Conservation (phyloP, 228 moss, liverwort and hornwort genomes). For the Sphagnum fallax region DNA sequence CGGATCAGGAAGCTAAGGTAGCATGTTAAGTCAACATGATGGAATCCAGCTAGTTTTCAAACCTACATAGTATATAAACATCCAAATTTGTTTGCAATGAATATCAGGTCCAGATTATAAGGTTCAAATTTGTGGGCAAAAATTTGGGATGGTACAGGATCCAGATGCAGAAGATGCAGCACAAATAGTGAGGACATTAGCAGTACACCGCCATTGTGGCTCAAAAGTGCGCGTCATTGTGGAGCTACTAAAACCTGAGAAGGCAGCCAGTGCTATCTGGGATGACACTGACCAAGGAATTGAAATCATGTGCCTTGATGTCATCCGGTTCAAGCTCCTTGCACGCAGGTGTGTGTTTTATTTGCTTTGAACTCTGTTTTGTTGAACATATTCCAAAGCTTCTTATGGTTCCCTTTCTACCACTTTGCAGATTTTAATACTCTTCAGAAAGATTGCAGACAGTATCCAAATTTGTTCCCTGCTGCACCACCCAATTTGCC, state of each 20-base stretch:
- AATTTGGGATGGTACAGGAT: constrained; percentile 35
- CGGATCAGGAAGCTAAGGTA: constrained; percentile 79
- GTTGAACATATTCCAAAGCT: background rate
- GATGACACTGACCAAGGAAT: constrained; percentile 81
- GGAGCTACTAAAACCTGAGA: constrained; percentile 91
- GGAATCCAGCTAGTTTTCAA: too few species aligned
- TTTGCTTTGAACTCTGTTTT: background rate
- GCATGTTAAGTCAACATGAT: background rate
- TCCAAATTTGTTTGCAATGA: background rate
- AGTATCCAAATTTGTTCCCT: too few species aligned
- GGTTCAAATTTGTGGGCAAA: background rate
- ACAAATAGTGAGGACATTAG: constrained; percentile 82
- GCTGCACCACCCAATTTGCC: too few species aligned
- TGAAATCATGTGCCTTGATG: constrained; percentile 93
- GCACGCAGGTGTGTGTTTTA: constrained; percentile 61
- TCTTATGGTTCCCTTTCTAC: background rate
- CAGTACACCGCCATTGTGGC: constrained; percentile 82
- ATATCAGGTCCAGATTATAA: background rate
- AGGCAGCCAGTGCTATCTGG: constrained; percentile 84
- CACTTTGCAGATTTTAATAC: too few species aligned
- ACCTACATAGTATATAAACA: background rate
- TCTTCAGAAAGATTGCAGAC: too few species aligned
- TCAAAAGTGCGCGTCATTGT: constrained; percentile 79
- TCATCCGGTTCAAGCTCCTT: constrained; percentile 82
- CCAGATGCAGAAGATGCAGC: constrained; percentile 88